These are phyloP conservation scores for Tetrahymena borealis DNA, from an alignment of 73 alveolate species.

Conservation along the genomic window DNA sequence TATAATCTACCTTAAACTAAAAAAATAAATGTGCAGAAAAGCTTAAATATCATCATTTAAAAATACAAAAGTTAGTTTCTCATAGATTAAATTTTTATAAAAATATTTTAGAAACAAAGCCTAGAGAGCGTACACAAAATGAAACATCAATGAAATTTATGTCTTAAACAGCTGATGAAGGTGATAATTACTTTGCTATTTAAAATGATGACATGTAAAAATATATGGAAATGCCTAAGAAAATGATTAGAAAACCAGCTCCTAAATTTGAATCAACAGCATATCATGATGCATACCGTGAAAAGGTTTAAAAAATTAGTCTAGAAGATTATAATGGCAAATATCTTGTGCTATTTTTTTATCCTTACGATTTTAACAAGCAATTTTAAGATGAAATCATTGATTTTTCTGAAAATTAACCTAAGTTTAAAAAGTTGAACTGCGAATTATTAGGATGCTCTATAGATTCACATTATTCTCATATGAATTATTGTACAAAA, in stretches of 20 bases:
- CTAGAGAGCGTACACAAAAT: background rate
- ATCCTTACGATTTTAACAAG: slow-evolving; percentile 98
- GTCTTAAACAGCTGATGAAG: background rate
- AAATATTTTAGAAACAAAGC: background rate
- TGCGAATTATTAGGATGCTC: slow-evolving; percentile 91
- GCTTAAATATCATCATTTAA: background rate
- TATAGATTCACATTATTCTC: slow-evolving; percentile 87
- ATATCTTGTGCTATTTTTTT: slow-evolving; percentile 97
- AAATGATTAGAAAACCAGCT: slow-evolving; percentile 37
- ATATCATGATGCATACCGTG: slow-evolving; percentile 52
- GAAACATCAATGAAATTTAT: background rate
- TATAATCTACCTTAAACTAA: background rate
- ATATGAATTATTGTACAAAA: slow-evolving; percentile 84
- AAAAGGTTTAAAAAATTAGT: slow-evolving; percentile 53
- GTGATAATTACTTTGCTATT: background rate
- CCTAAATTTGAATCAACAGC: slow-evolving; percentile 50
- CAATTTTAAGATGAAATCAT: slow-evolving; percentile 98
- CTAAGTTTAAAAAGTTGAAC: slow-evolving; percentile 77
- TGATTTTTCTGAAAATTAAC: slow-evolving; percentile 58
- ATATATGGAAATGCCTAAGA: background rate
- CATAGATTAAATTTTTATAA: background rate
- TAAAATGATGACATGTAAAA: background rate
- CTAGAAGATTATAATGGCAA: slow-evolving; percentile 88
- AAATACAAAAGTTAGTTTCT: background rate
- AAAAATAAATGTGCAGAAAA: background rate